phyloP scores from a whole-genome alignment of 2,329 filamentous ascomycete species.

The Curvularia sp. region DNA sequence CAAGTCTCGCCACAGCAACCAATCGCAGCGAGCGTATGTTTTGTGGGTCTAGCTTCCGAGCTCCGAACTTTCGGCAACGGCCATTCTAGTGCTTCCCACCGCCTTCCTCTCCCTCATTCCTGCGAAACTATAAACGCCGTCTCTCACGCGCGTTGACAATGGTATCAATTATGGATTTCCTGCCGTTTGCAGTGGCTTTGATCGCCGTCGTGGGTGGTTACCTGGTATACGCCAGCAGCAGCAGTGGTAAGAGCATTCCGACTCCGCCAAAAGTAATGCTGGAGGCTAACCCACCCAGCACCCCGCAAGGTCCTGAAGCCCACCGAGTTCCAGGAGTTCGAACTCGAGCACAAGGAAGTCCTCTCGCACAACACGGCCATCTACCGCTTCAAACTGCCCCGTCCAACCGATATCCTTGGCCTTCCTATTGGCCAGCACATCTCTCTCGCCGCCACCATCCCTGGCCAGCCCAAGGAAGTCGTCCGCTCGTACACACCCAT shows the following conservation, averaged over 20 bases:
- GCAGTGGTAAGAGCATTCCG: constrained; percentile 63
- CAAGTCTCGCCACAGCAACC: constrained; percentile 2
- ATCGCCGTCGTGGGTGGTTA: constrained; percentile 71
- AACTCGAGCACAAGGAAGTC: constrained; percentile 91
- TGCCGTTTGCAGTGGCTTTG: constrained; percentile 72
- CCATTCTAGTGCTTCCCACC: not conserved
- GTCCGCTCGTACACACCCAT: constrained; percentile 54
- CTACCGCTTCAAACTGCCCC: constrained; percentile 91
- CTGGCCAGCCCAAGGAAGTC: constrained; percentile 48
- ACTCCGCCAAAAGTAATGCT: not conserved
- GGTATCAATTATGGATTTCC: constrained; percentile 74
- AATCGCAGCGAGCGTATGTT: not conserved
- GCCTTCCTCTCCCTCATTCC: not conserved
- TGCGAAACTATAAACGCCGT: not conserved
- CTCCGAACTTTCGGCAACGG: not conserved
- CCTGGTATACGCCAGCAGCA: constrained; percentile 73
- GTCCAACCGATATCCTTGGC: constrained; percentile 80
- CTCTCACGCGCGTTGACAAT: constrained; percentile 60
- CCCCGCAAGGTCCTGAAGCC: constrained; percentile 79
- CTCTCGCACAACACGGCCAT: constrained; percentile 99
- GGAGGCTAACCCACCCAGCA: constrained; percentile 2
- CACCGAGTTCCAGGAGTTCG: constrained; percentile 86
- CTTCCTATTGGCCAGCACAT: constrained; percentile 99
- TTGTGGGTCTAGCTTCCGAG: not conserved
- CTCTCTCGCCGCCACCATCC: constrained; percentile 75